Percentiles rank a stretch among this genome's conserved stretches.
Evolutionary conservation across 306 rosid species (phyloP).

Genomic region (Prosopis cineraria): DNA sequence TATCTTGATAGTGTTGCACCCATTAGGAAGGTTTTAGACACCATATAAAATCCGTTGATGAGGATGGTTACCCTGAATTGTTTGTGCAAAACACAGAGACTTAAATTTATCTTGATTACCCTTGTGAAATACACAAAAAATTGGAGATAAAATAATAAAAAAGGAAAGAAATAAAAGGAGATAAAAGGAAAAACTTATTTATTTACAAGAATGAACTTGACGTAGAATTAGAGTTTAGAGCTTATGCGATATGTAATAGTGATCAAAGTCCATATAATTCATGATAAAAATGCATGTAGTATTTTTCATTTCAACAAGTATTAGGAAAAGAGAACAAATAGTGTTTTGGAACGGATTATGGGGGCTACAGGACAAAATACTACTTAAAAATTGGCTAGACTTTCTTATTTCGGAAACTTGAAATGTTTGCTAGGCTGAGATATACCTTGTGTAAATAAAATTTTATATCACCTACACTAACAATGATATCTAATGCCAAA

Average conservation of each 20-base stretch:
- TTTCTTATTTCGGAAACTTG: not conserved
- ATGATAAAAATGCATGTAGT: not conserved
- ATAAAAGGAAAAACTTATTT: too few relatives aligned
- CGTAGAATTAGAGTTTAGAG: too few relatives aligned
- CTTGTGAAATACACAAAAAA: too few relatives aligned
- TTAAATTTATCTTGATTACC: too few relatives aligned
- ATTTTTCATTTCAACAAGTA: not conserved
- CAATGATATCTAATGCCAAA: conserved; percentile 70
- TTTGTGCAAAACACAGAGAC: too few relatives aligned
- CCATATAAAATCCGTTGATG: not conserved
- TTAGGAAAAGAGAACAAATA: conserved; percentile 7
- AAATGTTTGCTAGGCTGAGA: conserved; percentile 15
- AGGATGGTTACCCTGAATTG: too few relatives aligned
- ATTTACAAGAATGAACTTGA: too few relatives aligned
- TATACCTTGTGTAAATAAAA: conserved; percentile 75
- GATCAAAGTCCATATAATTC: not conserved
- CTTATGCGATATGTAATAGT: not conserved
- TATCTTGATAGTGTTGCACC: too few relatives aligned
- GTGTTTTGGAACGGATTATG: not conserved
- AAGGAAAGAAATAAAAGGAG: too few relatives aligned
- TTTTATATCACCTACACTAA: conserved; percentile 67
- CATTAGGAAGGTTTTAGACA: not conserved
- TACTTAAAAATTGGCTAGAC: conserved; percentile 7
- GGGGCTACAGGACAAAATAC: not conserved
- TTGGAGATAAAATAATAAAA: too few relatives aligned